phyloP scores from a whole-genome alignment of 2,329 filamentous ascomycete genomes.

The Fusarium pseudoanthophilum region DNA sequence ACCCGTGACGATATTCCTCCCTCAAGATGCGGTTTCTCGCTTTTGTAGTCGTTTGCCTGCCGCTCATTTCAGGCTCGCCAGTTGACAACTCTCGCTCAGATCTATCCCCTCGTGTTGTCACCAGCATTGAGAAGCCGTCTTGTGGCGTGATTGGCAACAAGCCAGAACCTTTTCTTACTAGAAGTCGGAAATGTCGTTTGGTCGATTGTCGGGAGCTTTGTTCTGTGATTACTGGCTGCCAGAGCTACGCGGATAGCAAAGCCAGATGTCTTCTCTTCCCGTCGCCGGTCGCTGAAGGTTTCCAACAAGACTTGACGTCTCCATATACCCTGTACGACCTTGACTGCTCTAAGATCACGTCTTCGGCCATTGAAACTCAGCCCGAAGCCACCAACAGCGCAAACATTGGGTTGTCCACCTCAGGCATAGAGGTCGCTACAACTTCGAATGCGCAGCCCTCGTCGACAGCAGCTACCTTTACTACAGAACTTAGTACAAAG shows the following conservation, averaged over 20 bases:
- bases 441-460: not conserved
- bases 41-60: not conserved
- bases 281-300: not conserved
- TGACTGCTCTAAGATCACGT: rapidly evolving
- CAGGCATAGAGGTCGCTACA: no score
- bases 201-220: not conserved
- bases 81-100: not conserved
- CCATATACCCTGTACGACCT: not conserved
- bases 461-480: not conserved
- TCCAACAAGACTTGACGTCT: not conserved
- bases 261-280: not conserved
- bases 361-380: not conserved
- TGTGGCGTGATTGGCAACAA: not conserved
- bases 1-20: not conserved
- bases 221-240: not conserved
- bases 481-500: not conserved
- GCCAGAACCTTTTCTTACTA: not conserved
- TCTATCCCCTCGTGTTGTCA: not conserved
- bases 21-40: not conserved
- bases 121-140: not conserved
- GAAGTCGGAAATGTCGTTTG: not conserved
- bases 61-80: not conserved
- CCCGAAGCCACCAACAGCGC: not conserved
- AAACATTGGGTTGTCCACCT: not conserved
- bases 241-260: not conserved